phyloP scores from a whole-genome alignment of 306 rosid genomes.

The Aeschynomene evenia region DNA sequence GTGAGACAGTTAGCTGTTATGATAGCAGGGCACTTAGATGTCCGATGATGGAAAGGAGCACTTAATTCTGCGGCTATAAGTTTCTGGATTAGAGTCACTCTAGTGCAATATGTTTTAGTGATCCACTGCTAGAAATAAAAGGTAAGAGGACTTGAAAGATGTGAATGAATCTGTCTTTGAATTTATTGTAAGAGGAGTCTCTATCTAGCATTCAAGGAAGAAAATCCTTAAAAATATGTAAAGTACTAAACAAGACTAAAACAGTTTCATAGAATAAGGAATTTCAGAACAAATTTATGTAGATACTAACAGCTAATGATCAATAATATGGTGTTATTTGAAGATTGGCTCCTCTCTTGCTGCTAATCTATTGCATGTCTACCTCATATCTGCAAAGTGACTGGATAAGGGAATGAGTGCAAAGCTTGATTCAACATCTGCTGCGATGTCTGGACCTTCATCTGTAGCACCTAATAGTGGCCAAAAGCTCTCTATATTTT shows the following conservation, averaged over 20 bases:
- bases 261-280: not conserved
- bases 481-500: slow-evolving; percentile 76
- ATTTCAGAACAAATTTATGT: not conserved
- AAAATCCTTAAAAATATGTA: not conserved
- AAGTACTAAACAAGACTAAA: not conserved
- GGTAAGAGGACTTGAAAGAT: not conserved
- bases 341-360: slow-evolving; percentile 19
- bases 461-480: slow-evolving; percentile 44
- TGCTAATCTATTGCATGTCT: not conserved
- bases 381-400: slow-evolving; percentile 20
- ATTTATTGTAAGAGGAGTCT: not conserved
- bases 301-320: not conserved
- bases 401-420: slow-evolving; percentile 44
- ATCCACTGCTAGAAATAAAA: not conserved
- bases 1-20: not conserved
- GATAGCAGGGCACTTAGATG: not conserved
- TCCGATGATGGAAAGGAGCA: not conserved
- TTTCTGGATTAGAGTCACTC: not conserved
- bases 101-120: not conserved
- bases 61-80: not conserved
- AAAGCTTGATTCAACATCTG: slow-evolving; percentile 40
- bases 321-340: slow-evolving; percentile 1
- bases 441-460: slow-evolving; percentile 60
- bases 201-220: not conserved
- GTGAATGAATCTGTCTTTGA: slow-evolving; percentile 1